Evolutionary conservation across 768 basidiomycete genomes (phyloP), one percentile per base, ranked within the genome.

Genomic region (Lactarius akahatsu): DNA sequence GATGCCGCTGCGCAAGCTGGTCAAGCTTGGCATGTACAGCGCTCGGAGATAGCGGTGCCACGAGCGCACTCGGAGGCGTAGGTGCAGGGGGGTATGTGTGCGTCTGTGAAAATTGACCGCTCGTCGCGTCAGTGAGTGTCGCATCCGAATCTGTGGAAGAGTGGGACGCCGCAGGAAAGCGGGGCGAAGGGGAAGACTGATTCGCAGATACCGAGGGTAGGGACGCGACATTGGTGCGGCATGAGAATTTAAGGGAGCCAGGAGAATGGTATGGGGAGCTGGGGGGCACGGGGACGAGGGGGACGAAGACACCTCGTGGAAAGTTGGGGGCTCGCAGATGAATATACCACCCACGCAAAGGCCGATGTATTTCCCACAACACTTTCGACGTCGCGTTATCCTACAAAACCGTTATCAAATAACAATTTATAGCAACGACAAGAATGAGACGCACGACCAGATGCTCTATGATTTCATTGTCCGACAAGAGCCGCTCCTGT

Each of bases 291-390:
- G 79, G 78, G 4, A 71, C 63, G 56, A 81, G 73, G 10, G 77
- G 66, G 47, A 81, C 77, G 68, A 75, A 78, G 40, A 75, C 69
- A 28, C 62, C 79, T 15, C 84, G 86, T 0, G 90, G 88, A 69
- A 92, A 92, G 4, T 80, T 71, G 0, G 92, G 91, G 2, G 89
- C 78, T 41, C 89, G 84, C 30, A 94, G 77, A 50, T 88, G 88
- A 66, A 94, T 86, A 75, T 93, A 94, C 92, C 92, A 94, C 55
- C 92, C 92, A 34, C 88, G 85, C 64, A 86, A 85, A 1, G 92
- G 92, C 6, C 86, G 84, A 73, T 92, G 92, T 32, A 92, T 85
- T 11, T 84, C 84, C 92, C 92, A 94, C 63, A 83, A 81, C 2
- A 91, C 74, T 0, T 82, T 81, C 28, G 83, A 85, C 4, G 83